Evolutionary conservation across 306 rosid species (phyloP).

Genomic region (Hylodesmum podocarpum): DNA sequence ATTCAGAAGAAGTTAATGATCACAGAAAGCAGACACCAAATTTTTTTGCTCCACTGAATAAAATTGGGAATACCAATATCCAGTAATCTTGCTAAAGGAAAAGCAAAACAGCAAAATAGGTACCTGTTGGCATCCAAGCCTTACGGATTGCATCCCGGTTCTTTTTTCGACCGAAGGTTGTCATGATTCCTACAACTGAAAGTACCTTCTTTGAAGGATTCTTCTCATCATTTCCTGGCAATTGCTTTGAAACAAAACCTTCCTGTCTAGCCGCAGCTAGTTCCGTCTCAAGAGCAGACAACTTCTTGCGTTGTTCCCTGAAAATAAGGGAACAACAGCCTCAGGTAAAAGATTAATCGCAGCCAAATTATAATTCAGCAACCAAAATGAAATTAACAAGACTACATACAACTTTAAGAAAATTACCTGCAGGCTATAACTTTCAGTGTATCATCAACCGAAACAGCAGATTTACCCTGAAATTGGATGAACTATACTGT

Average conservation of each 20-base stretch:
- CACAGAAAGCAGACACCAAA: conserved; percentile 12
- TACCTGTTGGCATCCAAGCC: conserved; percentile 82
- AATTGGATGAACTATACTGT: conserved; percentile 41
- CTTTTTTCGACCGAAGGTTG: conserved; percentile 61
- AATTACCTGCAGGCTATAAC: conserved; percentile 65
- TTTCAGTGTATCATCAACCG: conserved; percentile 67
- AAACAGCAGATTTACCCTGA: conserved; percentile 69
- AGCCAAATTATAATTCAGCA: conserved; percentile 20
- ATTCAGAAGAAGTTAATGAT: neutral
- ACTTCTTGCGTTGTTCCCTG: conserved; percentile 70
- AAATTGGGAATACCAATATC: neutral
- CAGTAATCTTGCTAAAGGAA: conserved; percentile 1
- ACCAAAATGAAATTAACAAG: neutral
- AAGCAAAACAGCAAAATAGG: conserved; percentile 18
- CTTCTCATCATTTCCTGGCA: conserved; percentile 30
- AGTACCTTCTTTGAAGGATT: conserved; percentile 50
- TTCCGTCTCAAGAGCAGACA: conserved; percentile 55
- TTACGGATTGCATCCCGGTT: conserved; percentile 74
- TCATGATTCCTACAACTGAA: conserved; percentile 61
- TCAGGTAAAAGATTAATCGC: neutral
- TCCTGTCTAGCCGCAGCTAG: conserved; percentile 64
- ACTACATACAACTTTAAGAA: neutral
- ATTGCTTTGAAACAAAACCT: conserved; percentile 55
- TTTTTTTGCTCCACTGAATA: conserved; percentile 1
- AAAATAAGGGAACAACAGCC: conserved; percentile 26